Conservation (phyloP, 495 filamentous ascomycete species). For the Lasiosphaeris hirsuta region DNA sequence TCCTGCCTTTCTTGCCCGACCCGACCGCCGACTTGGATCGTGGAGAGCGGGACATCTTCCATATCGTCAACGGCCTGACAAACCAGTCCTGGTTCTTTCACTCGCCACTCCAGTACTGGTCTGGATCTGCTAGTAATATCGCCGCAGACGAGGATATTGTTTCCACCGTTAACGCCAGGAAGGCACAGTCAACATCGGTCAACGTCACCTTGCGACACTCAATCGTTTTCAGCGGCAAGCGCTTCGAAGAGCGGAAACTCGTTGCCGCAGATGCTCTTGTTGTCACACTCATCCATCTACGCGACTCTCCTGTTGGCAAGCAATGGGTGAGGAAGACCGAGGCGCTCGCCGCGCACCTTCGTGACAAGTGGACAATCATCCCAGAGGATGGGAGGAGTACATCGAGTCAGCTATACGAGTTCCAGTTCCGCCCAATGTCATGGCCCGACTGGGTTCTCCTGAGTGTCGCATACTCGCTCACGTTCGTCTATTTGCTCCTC, state of each 20-base stretch:
- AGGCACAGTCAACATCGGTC: conserved; percentile 52
- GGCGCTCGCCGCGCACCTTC: conserved; percentile 41
- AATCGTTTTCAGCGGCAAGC: conserved; percentile 71
- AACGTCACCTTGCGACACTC: conserved; percentile 69
- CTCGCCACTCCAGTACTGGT: conserved; percentile 73
- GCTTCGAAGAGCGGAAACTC: conserved; percentile 57
- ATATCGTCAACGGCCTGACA: conserved; percentile 49
- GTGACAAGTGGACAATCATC: conserved; percentile 57
- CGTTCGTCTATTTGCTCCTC: conserved; percentile 54
- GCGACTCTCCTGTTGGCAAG: conserved; percentile 53
- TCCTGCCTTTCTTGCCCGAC: conserved; percentile 5
- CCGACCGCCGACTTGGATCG: conserved; percentile 30
- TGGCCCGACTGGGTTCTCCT: conserved; percentile 56
- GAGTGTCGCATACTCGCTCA: conserved; percentile 56
- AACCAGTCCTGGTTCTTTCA: conserved; percentile 63
- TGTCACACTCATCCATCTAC: conserved; percentile 64
- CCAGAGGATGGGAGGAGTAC: conserved; percentile 50
- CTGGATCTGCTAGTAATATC: conserved; percentile 55
- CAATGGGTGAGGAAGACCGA: conserved; percentile 56
- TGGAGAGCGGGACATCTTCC: conserved; percentile 45
- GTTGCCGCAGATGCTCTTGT: conserved; percentile 69
- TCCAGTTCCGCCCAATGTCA: conserved; percentile 66
- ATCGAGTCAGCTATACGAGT: conserved; percentile 62
- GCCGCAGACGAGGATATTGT: conserved; percentile 56
- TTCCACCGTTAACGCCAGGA: conserved; percentile 58